Conservation (phyloP, 139 green algal genomes). For the Gonium pectorale region DNA sequence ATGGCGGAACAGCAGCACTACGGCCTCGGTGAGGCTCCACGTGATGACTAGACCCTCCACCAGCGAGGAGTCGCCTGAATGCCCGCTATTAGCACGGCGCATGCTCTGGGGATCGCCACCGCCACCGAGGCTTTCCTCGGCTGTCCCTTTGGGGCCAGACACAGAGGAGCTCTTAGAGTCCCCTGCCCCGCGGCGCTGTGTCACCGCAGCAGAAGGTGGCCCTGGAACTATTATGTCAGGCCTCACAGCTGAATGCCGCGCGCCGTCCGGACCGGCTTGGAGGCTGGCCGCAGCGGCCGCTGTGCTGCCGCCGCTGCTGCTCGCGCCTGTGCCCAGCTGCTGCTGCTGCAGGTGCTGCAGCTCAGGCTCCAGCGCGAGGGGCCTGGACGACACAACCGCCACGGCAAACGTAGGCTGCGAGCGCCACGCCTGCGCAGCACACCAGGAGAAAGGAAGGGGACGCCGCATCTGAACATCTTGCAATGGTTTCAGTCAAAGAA, state of each 20-base stretch:
- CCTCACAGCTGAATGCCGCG: neutral
- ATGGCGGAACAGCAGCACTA: constrained; percentile 14
- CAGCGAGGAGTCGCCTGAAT: too few relatives aligned
- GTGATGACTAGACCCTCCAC: constrained; percentile 22
- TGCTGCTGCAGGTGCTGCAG: neutral
- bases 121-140: too few relatives aligned
- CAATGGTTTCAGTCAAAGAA: too few relatives aligned
- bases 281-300: neutral
- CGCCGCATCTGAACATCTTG: too few relatives aligned
- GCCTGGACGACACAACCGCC: neutral
- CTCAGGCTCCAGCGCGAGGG: neutral
- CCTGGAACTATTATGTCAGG: neutral
- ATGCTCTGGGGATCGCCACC: too few relatives aligned
- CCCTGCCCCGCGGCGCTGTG: too few relatives aligned
- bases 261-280: neutral
- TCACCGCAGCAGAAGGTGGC: neutral
- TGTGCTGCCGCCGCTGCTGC: too few relatives aligned
- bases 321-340: neutral
- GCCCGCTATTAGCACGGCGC: too few relatives aligned
- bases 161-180: too few relatives aligned
- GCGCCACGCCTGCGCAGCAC: constrained; percentile 13
- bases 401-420: neutral
- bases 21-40: constrained; percentile 7
- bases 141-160: too few relatives aligned
- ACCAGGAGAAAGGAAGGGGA: too few relatives aligned